phyloP scores from a whole-genome alignment of 495 filamentous ascomycete species.

The Podospora bellae-mahoneyi region DNA sequence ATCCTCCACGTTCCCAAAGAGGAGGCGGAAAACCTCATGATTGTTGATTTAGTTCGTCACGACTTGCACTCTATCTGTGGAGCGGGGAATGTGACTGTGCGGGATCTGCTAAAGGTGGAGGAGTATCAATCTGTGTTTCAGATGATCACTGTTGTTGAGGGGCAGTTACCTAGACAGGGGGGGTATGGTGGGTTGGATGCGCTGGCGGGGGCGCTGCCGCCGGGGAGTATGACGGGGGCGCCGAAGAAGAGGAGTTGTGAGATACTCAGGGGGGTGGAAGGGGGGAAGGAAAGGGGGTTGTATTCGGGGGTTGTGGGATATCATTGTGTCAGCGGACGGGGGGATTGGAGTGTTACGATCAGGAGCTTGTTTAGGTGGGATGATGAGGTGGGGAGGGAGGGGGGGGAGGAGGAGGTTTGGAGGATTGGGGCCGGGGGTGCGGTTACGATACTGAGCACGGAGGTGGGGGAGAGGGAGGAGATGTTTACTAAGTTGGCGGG shows the following conservation, averaged over 20 bases:
- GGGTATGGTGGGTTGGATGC: conserved; percentile 65
- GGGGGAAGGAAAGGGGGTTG: conserved; percentile 61
- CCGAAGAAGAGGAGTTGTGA: conserved; percentile 88
- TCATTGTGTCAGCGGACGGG: conserved; percentile 77
- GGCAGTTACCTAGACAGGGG: conserved; percentile 47
- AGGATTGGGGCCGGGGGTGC: conserved; percentile 85
- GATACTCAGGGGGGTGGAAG: conserved; percentile 68
- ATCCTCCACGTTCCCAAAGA: conserved; percentile 80
- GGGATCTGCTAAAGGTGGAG: conserved; percentile 75
- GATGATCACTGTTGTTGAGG: conserved; percentile 84
- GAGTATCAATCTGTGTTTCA: conserved; percentile 87
- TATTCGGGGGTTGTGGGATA: conserved; percentile 91
- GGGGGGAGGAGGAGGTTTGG: conserved; percentile 57
- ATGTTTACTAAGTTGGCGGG: conserved; percentile 79
- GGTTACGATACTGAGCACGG: conserved; percentile 73
- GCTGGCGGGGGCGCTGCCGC: conserved; percentile 72
- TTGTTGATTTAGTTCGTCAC: conserved; percentile 89
- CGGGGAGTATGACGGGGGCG: conserved; percentile 92
- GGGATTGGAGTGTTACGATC: conserved; percentile 87
- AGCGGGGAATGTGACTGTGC: conserved; percentile 60
- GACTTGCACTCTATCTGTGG: conserved; percentile 81
- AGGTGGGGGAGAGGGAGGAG: conserved; percentile 81
- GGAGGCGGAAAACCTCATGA: conserved; percentile 96
- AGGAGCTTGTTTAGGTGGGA: conserved; percentile 70
- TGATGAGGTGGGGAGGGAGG: conserved; percentile 40